Base-by-base conservation (phyloP, 2,329 filamentous ascomycete genomes). In the Alternaria postmessia region DNA sequence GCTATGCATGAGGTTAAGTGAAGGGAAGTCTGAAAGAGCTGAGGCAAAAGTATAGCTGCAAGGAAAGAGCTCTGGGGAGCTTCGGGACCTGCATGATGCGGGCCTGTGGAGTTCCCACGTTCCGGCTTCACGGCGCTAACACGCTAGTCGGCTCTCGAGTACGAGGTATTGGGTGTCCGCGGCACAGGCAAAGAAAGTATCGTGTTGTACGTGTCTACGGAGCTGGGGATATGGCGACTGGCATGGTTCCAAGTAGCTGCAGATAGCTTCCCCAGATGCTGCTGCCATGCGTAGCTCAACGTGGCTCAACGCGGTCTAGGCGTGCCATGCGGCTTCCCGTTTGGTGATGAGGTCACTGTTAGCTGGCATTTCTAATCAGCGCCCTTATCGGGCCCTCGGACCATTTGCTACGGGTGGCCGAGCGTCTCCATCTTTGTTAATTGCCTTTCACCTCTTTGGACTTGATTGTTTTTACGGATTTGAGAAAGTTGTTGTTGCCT, bases 361-460 rank as follows among this genome's bases (percentile, higher is more conserved):
- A 24, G 51, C 54, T 38, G 52, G 54, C 58, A 73, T 71, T 74
- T 67, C 69, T 71, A 73, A 73, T 61, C 69, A 68, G 42, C 54
- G 42, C 52, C 67, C 67, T 69, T 71, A 70, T 73, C 72, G 63
- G 20, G 9, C 32, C 42, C 51, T 44, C 36, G 54, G 57, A 56
- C 65, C 42, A 60, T 28, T 44, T 46, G 14, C 46, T 41, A 46
- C 64, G 61, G 62, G 59, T 62, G 52, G 62, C 43, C 32, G 32
- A 30, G 43, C 55, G 59, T 57, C 61, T 55, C 61, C 52, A 47
- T 55, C 32, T 44, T 51, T 54, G 34, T 44, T 30, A 20, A 38
- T 52, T 42, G 28, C 20, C 39, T 48, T 24, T 28, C 11, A 34
- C 42, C 47, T 59, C 24, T 51, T 28, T 28, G 51, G 16, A 58